Evolutionary conservation across 371 early-diverging fungal genomes (phyloP), one percentile per base, ranked within the genome.

Genomic region (Coemansia sp.): DNA sequence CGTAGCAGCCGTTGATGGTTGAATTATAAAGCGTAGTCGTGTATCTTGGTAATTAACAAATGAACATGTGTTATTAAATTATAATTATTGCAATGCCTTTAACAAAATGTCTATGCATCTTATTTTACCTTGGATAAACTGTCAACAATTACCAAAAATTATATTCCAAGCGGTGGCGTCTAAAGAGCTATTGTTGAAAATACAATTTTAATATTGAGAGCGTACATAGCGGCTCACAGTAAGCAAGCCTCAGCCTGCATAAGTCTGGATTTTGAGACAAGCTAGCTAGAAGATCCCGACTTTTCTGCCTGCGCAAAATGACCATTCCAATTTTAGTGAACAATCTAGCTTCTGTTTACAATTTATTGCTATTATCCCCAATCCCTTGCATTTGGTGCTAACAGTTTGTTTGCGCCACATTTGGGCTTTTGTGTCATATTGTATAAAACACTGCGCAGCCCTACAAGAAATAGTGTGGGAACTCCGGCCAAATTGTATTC

Each of bases 101-200:
- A 37, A 37, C 37, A 37, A 37, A 7, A 31, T 31, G 5, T 31
- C 31, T 31, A 31, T 31, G 31, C 11, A 37, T 37, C 10, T 37
- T 18, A 18, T 22, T 48, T 48, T 48, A 48, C 50, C 50, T 48
- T 48, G 50, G 50, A 48, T 48, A 48, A 48, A 48, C 18, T 18
- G 10, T 5, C 21, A 18, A 48, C 50, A 48, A 48, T 21, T n/a
- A 47, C 18, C 14, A 47, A 18, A 14, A 47, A 21, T n/a, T n/a
- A n/a, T 48, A 21, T 16, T 18, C 50, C 0, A 48, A 16, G 5
- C 2, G 10, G 50, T 48, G 50, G 50, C 50, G 50, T 21, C 8
- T 8, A n/a, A 18, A 48, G 8, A 48, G n/a, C 45, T n/a, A 16
- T 45, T 45, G 45, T n/a, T 16, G 42, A n/a, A n/a, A 45, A 5